Base-by-base conservation (phyloP, 2,329 filamentous ascomycete species). In the Xylaria arbuscula region DNA sequence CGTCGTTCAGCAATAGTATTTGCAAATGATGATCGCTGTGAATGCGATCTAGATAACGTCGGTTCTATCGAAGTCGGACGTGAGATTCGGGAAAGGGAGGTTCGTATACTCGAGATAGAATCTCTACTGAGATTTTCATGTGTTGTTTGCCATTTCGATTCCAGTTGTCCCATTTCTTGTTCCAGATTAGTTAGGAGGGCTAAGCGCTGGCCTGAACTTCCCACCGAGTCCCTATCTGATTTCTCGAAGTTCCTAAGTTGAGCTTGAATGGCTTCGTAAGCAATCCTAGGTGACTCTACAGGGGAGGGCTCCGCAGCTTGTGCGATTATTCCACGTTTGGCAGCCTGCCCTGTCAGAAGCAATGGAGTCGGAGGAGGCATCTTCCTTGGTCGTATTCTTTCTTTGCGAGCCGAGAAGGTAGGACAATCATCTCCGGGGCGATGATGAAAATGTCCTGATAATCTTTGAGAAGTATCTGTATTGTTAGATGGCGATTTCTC, bases 161-260 rank as follows among this genome's bases (percentile, higher is more conserved):
- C 87, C 74, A 91, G 86, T 70, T 83, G 77, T 0, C 85, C 87
- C 83, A 91, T 88, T 76, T 91, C 89, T 68, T 80, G 81, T 74
- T 91, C 89, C 1, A 91, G 79, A 67, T 88, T 85, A 38, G 87
- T 84, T 1, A 91, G 79, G 2, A 90, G 81, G 40, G 81, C 82
- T 66, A 86, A 78, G 34, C 83, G 80, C 63, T 81, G 81, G 15
- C 80, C 78, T 34, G 83, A 78, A 69, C 78, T 83, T 62, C 80
- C 80, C 8, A 75, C 75, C 0, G 77, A 77, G 15, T 79, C 79
- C 40, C 74, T 72, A 38, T 77, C 78, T 4, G 81, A 74, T 60
- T 82, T 75, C 22, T 88, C 86, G 9, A 87, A 78, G 45, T 82
- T 83, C 67, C 78, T 80, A 22, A 89, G 80, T 72, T 88, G 86